A percentile compares a stretch with the other conserved stretches of the same genome.
Conservation (phyloP, 208 protist genomes). For the Polymyxa betae region DNA sequence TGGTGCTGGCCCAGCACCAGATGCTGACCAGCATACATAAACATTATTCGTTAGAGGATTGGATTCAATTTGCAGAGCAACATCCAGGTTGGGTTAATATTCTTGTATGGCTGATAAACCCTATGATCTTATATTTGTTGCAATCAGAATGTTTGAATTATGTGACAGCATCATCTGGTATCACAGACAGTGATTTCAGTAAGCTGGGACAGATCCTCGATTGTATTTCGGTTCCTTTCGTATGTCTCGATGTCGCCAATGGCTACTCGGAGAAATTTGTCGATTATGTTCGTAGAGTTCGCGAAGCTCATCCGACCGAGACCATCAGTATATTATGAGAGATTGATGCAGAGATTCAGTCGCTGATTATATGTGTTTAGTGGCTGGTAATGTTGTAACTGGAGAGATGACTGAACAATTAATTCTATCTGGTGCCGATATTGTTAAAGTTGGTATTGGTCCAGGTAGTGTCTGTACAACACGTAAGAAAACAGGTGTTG, state of each 20-base stretch:
- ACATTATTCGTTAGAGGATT: constrained; percentile 68
- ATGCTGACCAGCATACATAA: constrained; percentile 67
- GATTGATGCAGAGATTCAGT: too few species aligned
- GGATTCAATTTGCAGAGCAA: constrained; percentile 57
- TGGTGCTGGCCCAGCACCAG: constrained; percentile 59
- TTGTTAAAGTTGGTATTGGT: constrained; percentile 72
- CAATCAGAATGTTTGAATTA: constrained; percentile 36
- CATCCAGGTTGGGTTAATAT: too few species aligned
- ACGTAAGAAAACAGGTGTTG: constrained; percentile 70
- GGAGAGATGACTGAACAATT: constrained; percentile 71
- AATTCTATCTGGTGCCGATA: constrained; percentile 67
- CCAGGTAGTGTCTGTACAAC: constrained; percentile 72
- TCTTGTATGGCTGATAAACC: background rate
- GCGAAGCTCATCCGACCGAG: too few species aligned
- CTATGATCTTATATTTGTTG: too few species aligned
- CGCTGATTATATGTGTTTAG: constrained; percentile 64
- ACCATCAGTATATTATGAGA: too few species aligned
- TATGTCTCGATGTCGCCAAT: constrained; percentile 70
- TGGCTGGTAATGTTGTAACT: constrained; percentile 72
- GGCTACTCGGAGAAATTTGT: constrained; percentile 69
- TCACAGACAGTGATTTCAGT: constrained; percentile 55
- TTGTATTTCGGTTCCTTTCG: constrained; percentile 39
- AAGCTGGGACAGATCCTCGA: constrained; percentile 60
- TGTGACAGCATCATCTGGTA: constrained; percentile 56
- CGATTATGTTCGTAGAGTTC: background rate